Conservation (phyloP, 2,329 filamentous ascomycete genomes). For the Alternaria angustiovoidea region DNA sequence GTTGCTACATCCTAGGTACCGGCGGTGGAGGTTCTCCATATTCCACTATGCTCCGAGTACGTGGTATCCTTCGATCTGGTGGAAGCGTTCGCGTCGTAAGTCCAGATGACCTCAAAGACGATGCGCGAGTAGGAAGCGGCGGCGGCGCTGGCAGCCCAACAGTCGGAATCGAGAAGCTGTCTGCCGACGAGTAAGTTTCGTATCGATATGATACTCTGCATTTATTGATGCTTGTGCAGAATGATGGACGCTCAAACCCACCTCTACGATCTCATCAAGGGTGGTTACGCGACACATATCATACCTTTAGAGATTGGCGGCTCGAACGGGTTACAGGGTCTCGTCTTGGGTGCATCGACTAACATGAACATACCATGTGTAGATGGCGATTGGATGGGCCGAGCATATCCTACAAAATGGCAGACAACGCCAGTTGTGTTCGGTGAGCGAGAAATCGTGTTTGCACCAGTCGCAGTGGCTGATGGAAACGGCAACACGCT, state of each 20-base stretch:
- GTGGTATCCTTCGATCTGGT: constrained; percentile 52
- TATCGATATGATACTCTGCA: not conserved
- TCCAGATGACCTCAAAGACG: constrained; percentile 54
- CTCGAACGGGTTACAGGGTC: constrained; percentile 54
- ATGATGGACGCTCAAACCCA: constrained; percentile 51
- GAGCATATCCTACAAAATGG: constrained; percentile 58
- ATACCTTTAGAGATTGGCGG: constrained; percentile 59
- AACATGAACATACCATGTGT: constrained; percentile 55
- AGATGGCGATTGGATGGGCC: constrained; percentile 60
- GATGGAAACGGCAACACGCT: constrained; percentile 55
- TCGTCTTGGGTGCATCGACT: constrained; percentile 48
- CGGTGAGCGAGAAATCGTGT: constrained; percentile 50
- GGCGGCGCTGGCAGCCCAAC: constrained; percentile 56
- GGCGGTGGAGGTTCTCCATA: constrained; percentile 60
- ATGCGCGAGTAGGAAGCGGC: constrained; percentile 56
- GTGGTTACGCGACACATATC: constrained; percentile 45
- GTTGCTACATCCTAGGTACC: constrained; percentile 60
- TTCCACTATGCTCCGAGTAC: constrained; percentile 54
- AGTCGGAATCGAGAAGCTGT: constrained; percentile 54
- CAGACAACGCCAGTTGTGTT: constrained; percentile 56
- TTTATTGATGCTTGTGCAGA: constrained; percentile 20
- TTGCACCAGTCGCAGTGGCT: constrained; percentile 50
- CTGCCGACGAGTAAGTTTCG: constrained; percentile 50
- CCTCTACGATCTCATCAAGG: constrained; percentile 45
- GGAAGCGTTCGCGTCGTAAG: constrained; percentile 54